Base-by-base conservation (phyloP, 2,329 filamentous ascomycete species). In the Fusarium xyrophilum region DNA sequence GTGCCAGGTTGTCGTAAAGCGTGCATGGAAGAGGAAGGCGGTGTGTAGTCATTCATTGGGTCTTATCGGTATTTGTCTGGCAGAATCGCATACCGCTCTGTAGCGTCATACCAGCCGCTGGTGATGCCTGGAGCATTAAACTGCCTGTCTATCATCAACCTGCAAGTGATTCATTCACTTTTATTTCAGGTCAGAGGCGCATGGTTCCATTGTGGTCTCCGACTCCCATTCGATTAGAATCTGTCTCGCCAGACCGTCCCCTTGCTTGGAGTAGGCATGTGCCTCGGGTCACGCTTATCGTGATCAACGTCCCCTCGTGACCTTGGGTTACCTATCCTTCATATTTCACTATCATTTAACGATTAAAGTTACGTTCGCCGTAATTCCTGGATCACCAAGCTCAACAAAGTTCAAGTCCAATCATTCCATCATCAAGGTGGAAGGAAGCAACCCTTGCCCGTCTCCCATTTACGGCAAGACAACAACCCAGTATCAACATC, bases 1-100 rank as follows among this genome's bases (percentile, higher is more conserved):
- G 51, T 72, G 70, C 70, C 70, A 74, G 60, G 70, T 74, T 74
- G 72, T 74, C 69, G 72, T 52, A 60, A 74, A 56, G 51, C 53
- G 19, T 38, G 43, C 44, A 61, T 63, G 48, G 40, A 65, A 71
- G 19, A 35, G 64, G 73, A 54, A 74, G 73, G 73, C 73, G 73
- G 73, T 74, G 64, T 57, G 23, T 6, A 23, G 27, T 42, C 21
- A 61, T 14, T 36, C 46, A 35, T 48, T 46, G 53, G 65, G 47
- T 55, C 66, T 70, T 62, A 59, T 73, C 59, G 53, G 36, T 40
- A 69, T 73, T 70, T 67, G 62, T 64, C 73, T 58, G 73, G 72
- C 73, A 74, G 63, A 73, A 74, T 19, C 19, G 10, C 36, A 63
- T 66, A 75, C 73, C 73, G 73, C 73, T 63, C 61, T 74, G 39